Evolutionary conservation across 305 asterid genomes (phyloP).

Genomic region (Withania somnifera): DNA sequence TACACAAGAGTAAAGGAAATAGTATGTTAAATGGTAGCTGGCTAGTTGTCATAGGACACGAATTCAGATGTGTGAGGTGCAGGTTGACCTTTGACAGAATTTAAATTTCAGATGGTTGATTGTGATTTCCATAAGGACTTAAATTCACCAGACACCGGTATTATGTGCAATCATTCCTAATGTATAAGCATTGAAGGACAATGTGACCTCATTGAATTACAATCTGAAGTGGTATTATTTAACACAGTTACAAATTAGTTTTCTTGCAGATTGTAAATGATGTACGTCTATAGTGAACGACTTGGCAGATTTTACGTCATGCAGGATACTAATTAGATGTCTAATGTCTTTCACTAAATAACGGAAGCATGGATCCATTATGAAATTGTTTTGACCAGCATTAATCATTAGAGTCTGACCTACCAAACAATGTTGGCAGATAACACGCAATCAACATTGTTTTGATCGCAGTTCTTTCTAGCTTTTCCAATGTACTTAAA

Average conservation of each 20-base stretch:
- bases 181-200: not conserved
- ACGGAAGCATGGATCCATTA: too few species aligned
- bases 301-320: not conserved
- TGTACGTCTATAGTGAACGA: not conserved
- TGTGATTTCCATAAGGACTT: not conserved
- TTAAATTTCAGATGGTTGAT: too few species aligned
- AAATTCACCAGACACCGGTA: not conserved
- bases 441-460: too few species aligned
- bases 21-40: too few species aligned
- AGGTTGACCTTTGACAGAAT: not conserved
- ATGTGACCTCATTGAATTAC: not conserved
- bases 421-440: too few species aligned
- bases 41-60: too few species aligned
- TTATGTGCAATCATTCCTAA: too few species aligned
- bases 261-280: not conserved
- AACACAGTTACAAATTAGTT: not conserved
- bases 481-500: not conserved
- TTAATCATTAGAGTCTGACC: too few species aligned
- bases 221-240: not conserved
- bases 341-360: not conserved
- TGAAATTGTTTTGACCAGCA: too few species aligned
- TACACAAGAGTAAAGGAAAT: too few species aligned
- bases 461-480: not conserved
- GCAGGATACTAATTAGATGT: not conserved
- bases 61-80: too few species aligned